Conservation (phyloP, 768 basidiomycete genomes). For the Macrolepiota dolichaula region DNA sequence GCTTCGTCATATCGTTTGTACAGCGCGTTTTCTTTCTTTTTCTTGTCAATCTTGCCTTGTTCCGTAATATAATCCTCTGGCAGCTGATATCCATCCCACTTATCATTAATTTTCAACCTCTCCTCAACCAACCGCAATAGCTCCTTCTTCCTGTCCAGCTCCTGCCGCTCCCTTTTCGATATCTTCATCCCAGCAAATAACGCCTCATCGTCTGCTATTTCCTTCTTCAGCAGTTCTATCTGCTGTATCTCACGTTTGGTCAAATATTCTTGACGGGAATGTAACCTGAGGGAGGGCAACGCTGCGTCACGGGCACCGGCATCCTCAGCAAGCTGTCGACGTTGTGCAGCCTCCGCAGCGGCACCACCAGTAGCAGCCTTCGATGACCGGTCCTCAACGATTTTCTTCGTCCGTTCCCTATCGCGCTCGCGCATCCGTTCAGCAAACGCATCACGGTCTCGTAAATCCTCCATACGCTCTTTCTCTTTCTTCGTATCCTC, state of each 20-base stretch:
- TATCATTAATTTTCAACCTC: slow-evolving; percentile 90
- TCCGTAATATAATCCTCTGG: slow-evolving; percentile 99
- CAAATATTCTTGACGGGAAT: slow-evolving; percentile 93
- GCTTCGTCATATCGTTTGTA: slow-evolving; percentile 96
- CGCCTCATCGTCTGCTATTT: slow-evolving; percentile 92
- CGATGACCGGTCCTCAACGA: slow-evolving; percentile 90
- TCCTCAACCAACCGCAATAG: slow-evolving; percentile 90
- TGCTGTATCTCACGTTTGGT: slow-evolving; percentile 96
- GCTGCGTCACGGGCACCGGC: slow-evolving; percentile 49
- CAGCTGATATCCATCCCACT: slow-evolving; percentile 92
- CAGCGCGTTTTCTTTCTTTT: slow-evolving; percentile 89
- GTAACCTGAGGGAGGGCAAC: slow-evolving; percentile 74
- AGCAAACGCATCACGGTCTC: slow-evolving; percentile 91
- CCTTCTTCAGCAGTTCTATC: slow-evolving; percentile 87
- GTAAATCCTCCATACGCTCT: slow-evolving; percentile 73
- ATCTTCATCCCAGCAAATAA: slow-evolving; percentile 90
- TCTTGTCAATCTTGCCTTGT: slow-evolving; percentile 96
- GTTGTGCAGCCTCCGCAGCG: slow-evolving; percentile 78
- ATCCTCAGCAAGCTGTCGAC: slow-evolving; percentile 83
- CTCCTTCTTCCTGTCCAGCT: slow-evolving; percentile 91
- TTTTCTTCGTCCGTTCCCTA: slow-evolving; percentile 79
- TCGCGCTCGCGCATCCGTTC: slow-evolving; percentile 84
- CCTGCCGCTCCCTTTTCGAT: slow-evolving; percentile 75
- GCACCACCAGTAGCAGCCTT: slow-evolving; percentile 58
- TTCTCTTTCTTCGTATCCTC: slow-evolving; percentile 66